Evolutionary conservation across 768 basidiomycete genomes (phyloP).

Genomic region (Chalciporus piperatus): DNA sequence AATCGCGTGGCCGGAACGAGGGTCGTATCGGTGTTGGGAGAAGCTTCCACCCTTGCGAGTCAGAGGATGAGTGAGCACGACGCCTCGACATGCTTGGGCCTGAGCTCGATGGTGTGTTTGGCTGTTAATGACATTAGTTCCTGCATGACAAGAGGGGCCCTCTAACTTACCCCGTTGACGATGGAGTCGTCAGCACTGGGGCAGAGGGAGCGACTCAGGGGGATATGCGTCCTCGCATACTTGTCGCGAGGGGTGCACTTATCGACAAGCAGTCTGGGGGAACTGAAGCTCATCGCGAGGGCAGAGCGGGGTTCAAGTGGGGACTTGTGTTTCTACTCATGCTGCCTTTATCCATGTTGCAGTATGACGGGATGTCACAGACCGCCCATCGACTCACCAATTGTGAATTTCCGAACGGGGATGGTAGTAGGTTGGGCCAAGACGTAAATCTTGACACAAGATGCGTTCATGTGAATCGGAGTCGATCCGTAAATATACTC

Average conservation of each 20-base stretch:
- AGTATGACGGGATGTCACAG: conserved; percentile 11
- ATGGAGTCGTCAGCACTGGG: conserved; percentile 29
- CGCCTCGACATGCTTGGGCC: conserved; percentile 17
- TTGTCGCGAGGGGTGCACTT: conserved; percentile 34
- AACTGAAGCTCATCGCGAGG: conserved; percentile 4
- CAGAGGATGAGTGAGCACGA: conserved; percentile 33
- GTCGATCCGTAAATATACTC: not conserved
- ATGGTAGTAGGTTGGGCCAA: conserved; percentile 7
- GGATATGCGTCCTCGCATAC: conserved; percentile 31
- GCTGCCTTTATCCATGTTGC: conserved; percentile 22
- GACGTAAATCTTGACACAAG: conserved; percentile 26
- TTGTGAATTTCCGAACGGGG: conserved; percentile 14
- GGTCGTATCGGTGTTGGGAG: conserved; percentile 34
- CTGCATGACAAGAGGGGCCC: not conserved
- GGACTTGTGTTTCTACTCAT: not conserved
- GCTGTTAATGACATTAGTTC: conserved; percentile 14
- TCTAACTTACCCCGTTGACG: conserved; percentile 18
- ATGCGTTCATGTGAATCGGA: conserved; percentile 4
- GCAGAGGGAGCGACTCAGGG: conserved; percentile 25
- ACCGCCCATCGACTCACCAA: conserved; percentile 14
- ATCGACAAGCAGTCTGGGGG: conserved; percentile 31
- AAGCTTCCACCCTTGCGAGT: conserved; percentile 31
- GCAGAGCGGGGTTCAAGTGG: not conserved
- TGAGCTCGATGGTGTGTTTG: conserved; percentile 8
- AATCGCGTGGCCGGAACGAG: conserved; percentile 33